Percentiles rank a stretch among this genome's conserved stretches.
These are phyloP conservation scores for Mycena vulgaris DNA, from an alignment of 768 basidiomycete species.

Conservation along the genomic window DNA sequence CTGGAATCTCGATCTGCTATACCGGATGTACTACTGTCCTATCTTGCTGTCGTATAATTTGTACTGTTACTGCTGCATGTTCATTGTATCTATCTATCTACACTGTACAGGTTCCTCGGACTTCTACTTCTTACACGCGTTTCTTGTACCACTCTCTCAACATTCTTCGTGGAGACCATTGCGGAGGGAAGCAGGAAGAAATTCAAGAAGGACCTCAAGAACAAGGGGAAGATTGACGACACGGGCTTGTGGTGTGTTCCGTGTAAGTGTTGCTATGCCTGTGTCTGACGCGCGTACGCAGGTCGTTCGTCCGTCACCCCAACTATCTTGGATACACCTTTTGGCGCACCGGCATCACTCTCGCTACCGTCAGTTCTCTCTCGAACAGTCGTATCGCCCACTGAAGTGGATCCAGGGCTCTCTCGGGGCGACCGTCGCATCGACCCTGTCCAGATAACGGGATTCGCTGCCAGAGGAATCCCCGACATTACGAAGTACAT, in stretches of 20 bases:
- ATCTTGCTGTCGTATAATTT: constrained; percentile 32
- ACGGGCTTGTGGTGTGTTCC: constrained; percentile 43
- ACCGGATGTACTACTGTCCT: constrained; percentile 32
- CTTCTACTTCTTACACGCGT: not conserved
- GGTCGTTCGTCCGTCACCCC: constrained; percentile 41
- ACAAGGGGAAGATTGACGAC: constrained; percentile 39
- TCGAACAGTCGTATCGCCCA: not conserved
- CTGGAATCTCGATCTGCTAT: too few relatives aligned
- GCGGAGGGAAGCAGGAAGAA: too few relatives aligned
- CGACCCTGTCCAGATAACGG: not conserved
- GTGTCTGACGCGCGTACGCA: not conserved
- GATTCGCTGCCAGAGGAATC: not conserved
- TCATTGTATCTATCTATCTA: constrained; percentile 27
- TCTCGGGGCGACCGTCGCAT: constrained; percentile 6
- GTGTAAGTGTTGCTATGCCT: not conserved
- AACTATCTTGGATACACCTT: constrained; percentile 44
- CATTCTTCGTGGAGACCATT: not conserved
- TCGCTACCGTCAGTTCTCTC: constrained; percentile 31
- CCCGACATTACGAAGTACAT: constrained; percentile 21
- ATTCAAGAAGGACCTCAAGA: too few relatives aligned
- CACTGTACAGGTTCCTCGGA: constrained; percentile 27
- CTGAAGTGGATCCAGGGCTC: constrained; percentile 6
- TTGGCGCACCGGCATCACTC: constrained; percentile 42
- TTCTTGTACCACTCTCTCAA: constrained; percentile 22
- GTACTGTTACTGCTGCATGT: constrained; percentile 24